These are phyloP conservation scores for Yarrowia sp. DNA, from an alignment of 805 yeast genomes.

Conservation along the genomic window DNA sequence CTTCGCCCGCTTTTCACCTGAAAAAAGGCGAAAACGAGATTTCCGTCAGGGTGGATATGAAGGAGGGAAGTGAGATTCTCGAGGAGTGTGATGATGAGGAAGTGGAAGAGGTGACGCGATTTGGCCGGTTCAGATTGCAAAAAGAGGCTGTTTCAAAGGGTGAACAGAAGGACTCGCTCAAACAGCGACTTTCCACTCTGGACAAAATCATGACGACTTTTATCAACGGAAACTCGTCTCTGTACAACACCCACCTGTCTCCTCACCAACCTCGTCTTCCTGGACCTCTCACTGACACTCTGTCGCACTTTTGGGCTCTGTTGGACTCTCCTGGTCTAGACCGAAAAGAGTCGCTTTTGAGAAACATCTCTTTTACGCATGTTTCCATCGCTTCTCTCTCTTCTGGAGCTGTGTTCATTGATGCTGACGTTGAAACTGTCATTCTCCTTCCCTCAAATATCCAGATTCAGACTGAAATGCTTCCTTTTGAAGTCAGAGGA, in stretches of 20 bases:
- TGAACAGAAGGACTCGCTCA: neutral
- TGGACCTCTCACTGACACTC: neutral
- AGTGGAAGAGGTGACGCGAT: neutral
- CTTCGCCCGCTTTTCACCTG: neutral
- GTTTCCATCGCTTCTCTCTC: slow-evolving; percentile 8
- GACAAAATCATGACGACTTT: slow-evolving; percentile 7
- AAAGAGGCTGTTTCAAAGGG: neutral
- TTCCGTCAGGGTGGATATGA: neutral
- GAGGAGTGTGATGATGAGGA: neutral
- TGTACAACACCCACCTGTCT: slow-evolving; percentile 10
- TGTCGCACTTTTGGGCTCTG: slow-evolving; percentile 15
- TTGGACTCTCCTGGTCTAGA: slow-evolving; percentile 10
- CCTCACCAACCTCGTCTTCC: slow-evolving; percentile 9
- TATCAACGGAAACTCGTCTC: slow-evolving; percentile 13
- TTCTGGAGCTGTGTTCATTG: slow-evolving; percentile 17
- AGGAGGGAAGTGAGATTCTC: neutral
- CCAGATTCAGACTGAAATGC: slow-evolving; percentile 20
- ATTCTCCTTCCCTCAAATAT: neutral
- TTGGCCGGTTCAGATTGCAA: neutral
- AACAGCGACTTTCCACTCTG: neutral
- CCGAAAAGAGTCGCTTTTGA: neutral
- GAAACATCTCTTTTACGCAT: neutral
- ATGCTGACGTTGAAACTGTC: slow-evolving; percentile 1
- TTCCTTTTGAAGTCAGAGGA: slow-evolving; percentile 8
- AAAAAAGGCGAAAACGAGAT: slow-evolving; percentile 1